phyloP scores from a whole-genome alignment of 495 filamentous ascomycete genomes.

The Cercophora samala region DNA sequence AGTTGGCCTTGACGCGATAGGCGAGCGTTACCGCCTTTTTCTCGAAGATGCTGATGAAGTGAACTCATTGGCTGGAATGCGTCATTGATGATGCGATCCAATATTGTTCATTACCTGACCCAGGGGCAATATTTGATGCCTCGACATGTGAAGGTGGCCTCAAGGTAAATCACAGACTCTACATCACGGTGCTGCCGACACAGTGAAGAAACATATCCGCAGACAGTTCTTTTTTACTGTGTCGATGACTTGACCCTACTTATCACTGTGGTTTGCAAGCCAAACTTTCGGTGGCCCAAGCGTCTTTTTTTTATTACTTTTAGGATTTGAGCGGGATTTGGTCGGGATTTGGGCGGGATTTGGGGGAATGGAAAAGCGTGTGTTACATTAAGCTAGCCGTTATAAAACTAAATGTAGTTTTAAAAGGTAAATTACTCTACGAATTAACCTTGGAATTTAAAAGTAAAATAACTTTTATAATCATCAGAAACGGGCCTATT shows the following conservation, averaged over 20 bases:
- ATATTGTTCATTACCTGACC: background rate
- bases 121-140: background rate
- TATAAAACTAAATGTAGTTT: too few species aligned
- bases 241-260: background rate
- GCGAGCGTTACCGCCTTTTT: slow-evolving; percentile 1
- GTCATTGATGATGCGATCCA: background rate
- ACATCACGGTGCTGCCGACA: background rate
- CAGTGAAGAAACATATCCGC: background rate
- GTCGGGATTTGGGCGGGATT: too few species aligned
- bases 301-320: too few species aligned
- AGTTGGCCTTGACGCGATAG: slow-evolving; percentile 6
- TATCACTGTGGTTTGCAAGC: too few species aligned
- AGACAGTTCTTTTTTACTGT: background rate
- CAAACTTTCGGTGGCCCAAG: too few species aligned
- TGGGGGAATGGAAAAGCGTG: too few species aligned
- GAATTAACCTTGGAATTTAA: too few species aligned
- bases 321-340: too few species aligned
- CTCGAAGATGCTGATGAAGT: background rate
- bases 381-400: too few species aligned
- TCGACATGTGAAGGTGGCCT: background rate
- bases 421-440: too few species aligned
- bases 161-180: background rate
- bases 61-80: background rate
- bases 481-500: too few species aligned
- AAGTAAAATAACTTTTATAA: too few species aligned